These are phyloP conservation scores for Chrysanthemum lavandulifolium DNA, from an alignment of 129 eudicot species.

Conservation along the genomic window DNA sequence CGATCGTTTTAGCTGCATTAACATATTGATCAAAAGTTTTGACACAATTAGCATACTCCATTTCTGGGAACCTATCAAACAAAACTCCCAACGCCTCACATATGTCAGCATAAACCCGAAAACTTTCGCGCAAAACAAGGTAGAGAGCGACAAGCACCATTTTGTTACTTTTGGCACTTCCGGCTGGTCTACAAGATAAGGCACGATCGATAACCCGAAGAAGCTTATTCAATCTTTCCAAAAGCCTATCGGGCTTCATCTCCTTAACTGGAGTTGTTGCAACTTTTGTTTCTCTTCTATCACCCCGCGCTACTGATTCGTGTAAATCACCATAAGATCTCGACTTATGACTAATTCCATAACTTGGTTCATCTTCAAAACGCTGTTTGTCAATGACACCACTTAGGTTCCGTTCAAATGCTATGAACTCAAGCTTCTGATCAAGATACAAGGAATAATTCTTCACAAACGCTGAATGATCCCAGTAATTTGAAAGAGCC, in stretches of 20 bases:
- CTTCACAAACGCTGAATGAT: constrained; percentile 72
- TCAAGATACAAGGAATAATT: constrained; percentile 63
- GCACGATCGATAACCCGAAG: constrained; percentile 63
- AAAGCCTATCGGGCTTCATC: constrained; percentile 40
- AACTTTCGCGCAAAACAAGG: constrained; percentile 62
- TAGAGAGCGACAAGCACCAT: constrained; percentile 61
- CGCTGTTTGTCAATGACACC: constrained; percentile 36
- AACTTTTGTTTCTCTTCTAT: constrained; percentile 30
- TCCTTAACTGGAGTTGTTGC: constrained; percentile 46
- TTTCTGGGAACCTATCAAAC: constrained; percentile 51
- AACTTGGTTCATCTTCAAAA: constrained; percentile 38
- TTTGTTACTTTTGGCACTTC: constrained; percentile 61
- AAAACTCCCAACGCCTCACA: constrained; percentile 56
- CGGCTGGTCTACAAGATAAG: constrained; percentile 63
- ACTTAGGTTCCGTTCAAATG: constrained; percentile 51
- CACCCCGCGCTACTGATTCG: constrained; percentile 40
- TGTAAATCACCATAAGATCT: constrained; percentile 49
- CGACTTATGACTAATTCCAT: constrained; percentile 43
- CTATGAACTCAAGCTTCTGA: constrained; percentile 62
- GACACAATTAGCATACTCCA: constrained; percentile 66
- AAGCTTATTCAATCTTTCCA: constrained; percentile 57
- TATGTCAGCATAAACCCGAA: constrained; percentile 61
- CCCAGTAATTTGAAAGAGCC: constrained; percentile 78
- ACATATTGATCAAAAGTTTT: constrained; percentile 69
- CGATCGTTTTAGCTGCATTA: constrained; percentile 66